Percentiles rank a stretch among this genome's conserved stretches.
Conservation (phyloP, 768 basidiomycete genomes). For the Boletus insuetus region DNA sequence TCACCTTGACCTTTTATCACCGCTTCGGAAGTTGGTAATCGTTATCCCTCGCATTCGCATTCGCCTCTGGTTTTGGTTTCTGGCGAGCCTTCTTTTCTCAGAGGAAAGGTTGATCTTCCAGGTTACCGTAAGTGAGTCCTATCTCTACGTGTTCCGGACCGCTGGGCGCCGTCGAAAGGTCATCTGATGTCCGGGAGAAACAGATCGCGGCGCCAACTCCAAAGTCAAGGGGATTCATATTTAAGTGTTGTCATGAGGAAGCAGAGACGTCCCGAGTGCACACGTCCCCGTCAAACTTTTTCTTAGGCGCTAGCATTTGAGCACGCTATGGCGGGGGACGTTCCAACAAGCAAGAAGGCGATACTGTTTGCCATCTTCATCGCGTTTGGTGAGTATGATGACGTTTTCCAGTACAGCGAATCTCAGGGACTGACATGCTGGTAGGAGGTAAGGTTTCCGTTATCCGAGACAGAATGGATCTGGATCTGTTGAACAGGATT, state of each 20-base stretch:
- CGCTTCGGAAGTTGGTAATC: not conserved
- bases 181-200: slow-evolving; percentile 15
- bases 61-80: not conserved
- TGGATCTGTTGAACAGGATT: slow-evolving; percentile 39
- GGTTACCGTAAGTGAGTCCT: not conserved
- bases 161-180: slow-evolving; percentile 1
- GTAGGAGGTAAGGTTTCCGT: slow-evolving; percentile 20
- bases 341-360: slow-evolving; percentile 62
- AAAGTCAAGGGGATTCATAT: slow-evolving; percentile 3
- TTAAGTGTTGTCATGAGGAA: slow-evolving; percentile 1
- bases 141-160: slow-evolving; percentile 7
- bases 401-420: not conserved
- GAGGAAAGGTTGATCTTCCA: not conserved
- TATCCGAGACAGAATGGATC: not conserved
- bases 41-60: not conserved
- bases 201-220: not conserved
- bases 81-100: slow-evolving; percentile 1
- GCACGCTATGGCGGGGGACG: slow-evolving; percentile 35
- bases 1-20: not conserved
- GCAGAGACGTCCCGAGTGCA: not conserved
- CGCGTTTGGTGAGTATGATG: slow-evolving; percentile 56
- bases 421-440: not conserved
- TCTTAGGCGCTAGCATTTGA: not conserved
- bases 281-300: not conserved
- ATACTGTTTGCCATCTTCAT: slow-evolving; percentile 67